Evolutionary conservation across 495 filamentous ascomycete species (phyloP), one percentile per base, ranked within the genome.

Genomic region (Clohesyomyces aquaticus): DNA sequence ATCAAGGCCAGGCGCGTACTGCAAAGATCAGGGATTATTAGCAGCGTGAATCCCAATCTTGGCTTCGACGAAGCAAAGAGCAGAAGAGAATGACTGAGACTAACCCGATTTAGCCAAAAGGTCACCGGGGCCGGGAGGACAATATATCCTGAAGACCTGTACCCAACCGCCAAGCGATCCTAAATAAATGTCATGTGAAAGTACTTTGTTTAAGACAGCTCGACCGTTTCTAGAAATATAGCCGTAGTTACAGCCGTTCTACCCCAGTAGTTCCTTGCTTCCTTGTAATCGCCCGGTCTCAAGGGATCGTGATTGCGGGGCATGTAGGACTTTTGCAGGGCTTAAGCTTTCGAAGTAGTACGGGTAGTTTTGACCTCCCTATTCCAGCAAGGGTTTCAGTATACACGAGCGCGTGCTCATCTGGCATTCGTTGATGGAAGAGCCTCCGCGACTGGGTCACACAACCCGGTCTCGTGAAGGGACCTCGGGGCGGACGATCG

Each of bases 281-380:
- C 18, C 28, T 26, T 59, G 43, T 26, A 29, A 14, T 38, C 22
- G 16, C 49, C 11, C 42, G 4, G 11, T 41, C 55, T 29, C 28
- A 49, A 21, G 52, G 22, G 25, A 22, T 27, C 3, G 41, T 56
- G n/a, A 55, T 49, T 42, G 60, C 60, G 52, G 52, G 60, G 60
- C 56, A 56, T n/a, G 11, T 49, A 38, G 46, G 21, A 52, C 2
- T 21, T 45, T 29, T n/a, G 23, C 41, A 47, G 12, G 16, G 18
- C 19, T 21, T 19, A n/a, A 42, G 2, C 25, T 23, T 8, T 48
- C n/a, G n/a, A 22, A 4, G 51, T 56, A 25, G 60, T 51, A 41
- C 51, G 41, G 51, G 51, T 46, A 21, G 51, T 42, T 45, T 42
- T 54, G 60, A 63, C 60, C 50, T 63, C n/a, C 49, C 59, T 55